phyloP scores from a whole-genome alignment of 257 asterid genomes.

The Ilex aquifolium region DNA sequence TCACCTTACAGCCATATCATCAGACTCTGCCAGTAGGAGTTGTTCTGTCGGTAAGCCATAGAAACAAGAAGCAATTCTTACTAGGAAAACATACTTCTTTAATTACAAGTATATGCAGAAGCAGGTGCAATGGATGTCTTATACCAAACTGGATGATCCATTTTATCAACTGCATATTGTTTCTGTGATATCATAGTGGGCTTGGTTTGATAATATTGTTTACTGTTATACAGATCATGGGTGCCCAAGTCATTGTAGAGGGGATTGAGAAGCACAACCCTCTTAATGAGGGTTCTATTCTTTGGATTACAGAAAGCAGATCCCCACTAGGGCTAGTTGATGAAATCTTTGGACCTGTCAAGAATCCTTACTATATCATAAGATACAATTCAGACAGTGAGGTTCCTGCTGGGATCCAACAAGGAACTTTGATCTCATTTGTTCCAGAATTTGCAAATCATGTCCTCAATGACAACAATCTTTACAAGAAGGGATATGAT shows the following conservation, averaged over 20 bases:
- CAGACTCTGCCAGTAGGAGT: slow-evolving; percentile 66
- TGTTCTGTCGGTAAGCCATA: slow-evolving; percentile 56
- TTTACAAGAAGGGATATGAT: slow-evolving; percentile 86
- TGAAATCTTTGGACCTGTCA: slow-evolving; percentile 91
- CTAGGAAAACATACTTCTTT: no score
- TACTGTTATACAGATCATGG: slow-evolving; percentile 50
- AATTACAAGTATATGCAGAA: background rate
- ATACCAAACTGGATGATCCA: no score
- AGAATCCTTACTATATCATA: slow-evolving; percentile 84
- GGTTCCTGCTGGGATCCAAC: slow-evolving; percentile 61
- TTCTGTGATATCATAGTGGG: no score
- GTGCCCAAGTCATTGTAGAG: slow-evolving; percentile 76
- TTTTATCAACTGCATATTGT: no score
- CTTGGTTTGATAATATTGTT: slow-evolving; percentile 8
- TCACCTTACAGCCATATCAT: slow-evolving; percentile 70
- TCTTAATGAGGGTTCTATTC: slow-evolving; percentile 77
- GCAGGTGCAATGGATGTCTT: background rate
- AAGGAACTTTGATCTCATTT: slow-evolving; percentile 61
- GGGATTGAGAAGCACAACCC: slow-evolving; percentile 85
- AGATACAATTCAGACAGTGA: slow-evolving; percentile 74
- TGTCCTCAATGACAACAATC: slow-evolving; percentile 58
- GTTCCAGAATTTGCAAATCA: slow-evolving; percentile 69
- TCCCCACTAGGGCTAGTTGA: slow-evolving; percentile 76
- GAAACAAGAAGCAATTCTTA: background rate
- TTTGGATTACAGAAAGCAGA: slow-evolving; percentile 77